Percentiles rank a stretch among this genome's conserved stretches.
phyloP scores from a whole-genome alignment of 1,284 basidiomycete genomes.

The Microstroma glucosiphilum region DNA sequence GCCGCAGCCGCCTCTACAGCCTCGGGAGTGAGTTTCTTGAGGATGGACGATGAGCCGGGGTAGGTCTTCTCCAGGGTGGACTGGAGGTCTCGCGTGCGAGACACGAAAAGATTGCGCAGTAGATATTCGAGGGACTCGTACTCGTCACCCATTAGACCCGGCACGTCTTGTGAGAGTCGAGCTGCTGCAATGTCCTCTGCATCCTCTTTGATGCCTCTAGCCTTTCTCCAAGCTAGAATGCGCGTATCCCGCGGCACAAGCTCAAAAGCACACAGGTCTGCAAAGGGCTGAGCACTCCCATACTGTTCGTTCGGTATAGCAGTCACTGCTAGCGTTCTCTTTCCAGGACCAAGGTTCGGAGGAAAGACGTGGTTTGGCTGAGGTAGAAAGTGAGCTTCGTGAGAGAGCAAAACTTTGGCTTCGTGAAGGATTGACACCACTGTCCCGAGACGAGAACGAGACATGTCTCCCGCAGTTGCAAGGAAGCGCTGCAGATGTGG shows the following conservation, averaged over 20 bases:
- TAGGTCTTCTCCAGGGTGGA: constrained; percentile 7
- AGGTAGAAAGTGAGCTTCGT: constrained; percentile 22
- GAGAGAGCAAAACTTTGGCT: constrained; percentile 15
- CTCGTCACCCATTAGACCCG: constrained; percentile 10
- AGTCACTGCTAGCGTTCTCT: neutral
- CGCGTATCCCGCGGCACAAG: neutral
- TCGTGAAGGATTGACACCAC: constrained; percentile 31
- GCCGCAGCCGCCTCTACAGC: neutral
- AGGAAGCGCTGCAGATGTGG: constrained; percentile 19
- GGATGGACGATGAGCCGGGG: neutral
- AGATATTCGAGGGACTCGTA: constrained; percentile 44
- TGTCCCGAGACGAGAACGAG: constrained; percentile 32
- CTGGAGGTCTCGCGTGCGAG: constrained; percentile 26
- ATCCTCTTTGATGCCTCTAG: neutral
- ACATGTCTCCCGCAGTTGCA: constrained; percentile 23
- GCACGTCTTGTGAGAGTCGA: neutral
- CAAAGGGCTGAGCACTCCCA: neutral
- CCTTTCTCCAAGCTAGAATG: neutral
- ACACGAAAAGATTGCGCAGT: constrained; percentile 41
- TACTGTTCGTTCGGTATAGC: neutral
- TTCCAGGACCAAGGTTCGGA: constrained; percentile 7
- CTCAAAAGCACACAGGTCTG: neutral
- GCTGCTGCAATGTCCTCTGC: neutral
- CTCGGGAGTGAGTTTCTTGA: neutral
- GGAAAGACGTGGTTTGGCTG: constrained; percentile 36